Percentiles rank a stretch among this genome's conserved stretches.
Conservation (phyloP, 2,329 filamentous ascomycete species). For the Gaeumannomyces tritici region DNA sequence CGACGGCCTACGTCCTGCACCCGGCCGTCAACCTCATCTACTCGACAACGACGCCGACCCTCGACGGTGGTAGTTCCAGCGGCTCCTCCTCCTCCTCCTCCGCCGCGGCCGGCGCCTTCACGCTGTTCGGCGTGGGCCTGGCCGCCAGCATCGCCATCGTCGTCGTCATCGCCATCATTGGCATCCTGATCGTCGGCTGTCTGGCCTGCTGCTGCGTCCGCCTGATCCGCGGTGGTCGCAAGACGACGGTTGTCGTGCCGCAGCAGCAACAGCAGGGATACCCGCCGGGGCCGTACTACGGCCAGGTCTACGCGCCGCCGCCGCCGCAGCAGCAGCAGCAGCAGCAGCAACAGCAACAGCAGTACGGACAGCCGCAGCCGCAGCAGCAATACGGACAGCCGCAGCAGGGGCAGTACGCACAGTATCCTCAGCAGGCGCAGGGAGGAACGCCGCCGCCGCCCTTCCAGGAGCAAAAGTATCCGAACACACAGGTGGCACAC, state of each 20-base stretch:
- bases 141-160: background rate
- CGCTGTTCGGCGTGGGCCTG: background rate
- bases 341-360: background rate
- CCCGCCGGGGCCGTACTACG: too few species aligned
- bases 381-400: background rate
- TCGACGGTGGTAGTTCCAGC: background rate
- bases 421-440: background rate
- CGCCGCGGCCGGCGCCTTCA: background rate
- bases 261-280: background rate
- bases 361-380: background rate
- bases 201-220: background rate
- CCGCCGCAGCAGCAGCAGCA: background rate
- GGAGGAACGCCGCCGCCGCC: background rate
- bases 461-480: background rate
- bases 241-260: background rate
- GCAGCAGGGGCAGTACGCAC: background rate
- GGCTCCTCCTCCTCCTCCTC: background rate
- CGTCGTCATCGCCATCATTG: background rate
- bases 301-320: too few species aligned
- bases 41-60: background rate
- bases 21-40: background rate
- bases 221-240: background rate
- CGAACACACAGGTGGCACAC: slow-evolving; percentile 6
- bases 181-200: background rate
- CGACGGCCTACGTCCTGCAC: background rate